These are phyloP conservation scores for Yamadazyma buinensis DNA, from an alignment of 1,139 yeast genomes.

Conservation along the genomic window DNA sequence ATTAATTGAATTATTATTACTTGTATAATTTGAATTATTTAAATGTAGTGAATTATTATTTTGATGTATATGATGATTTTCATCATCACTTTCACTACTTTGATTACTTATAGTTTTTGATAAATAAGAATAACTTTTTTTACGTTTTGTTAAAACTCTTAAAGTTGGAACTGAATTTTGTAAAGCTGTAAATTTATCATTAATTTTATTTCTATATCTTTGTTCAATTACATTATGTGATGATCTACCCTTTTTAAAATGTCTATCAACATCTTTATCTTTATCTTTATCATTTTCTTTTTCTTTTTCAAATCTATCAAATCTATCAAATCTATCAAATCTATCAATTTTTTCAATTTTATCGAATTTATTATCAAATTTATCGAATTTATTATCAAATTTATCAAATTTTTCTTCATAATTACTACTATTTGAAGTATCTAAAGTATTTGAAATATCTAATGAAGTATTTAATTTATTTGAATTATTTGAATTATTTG, in stretches of 20 bases:
- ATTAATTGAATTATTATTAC: not conserved
- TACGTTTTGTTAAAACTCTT: constrained; percentile 25
- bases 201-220: constrained; percentile 43
- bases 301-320: too few species aligned
- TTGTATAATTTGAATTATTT: not conserved
- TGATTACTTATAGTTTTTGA: constrained; percentile 9
- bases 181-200: constrained; percentile 40
- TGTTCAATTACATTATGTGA: constrained; percentile 47
- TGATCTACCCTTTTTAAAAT: constrained; percentile 22
- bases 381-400: not conserved
- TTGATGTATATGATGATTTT: too few species aligned
- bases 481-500: not conserved
- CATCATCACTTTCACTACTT: constrained; percentile 14
- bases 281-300: too few species aligned
- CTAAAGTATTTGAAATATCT: not conserved
- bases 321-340: too few species aligned
- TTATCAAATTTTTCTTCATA: not conserved
- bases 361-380: too few species aligned
- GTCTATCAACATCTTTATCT: constrained; percentile 6
- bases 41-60: too few species aligned
- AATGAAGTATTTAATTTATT: not conserved
- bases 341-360: too few species aligned
- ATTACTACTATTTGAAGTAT: not conserved
- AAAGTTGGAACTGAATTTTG: constrained; percentile 43
- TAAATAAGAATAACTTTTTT: constrained; percentile 6